Percentiles rank a stretch among this genome's conserved stretches.
These are phyloP conservation scores for Claviceps sorghi DNA, from an alignment of 2,329 filamentous ascomycete genomes.

Conservation along the genomic window DNA sequence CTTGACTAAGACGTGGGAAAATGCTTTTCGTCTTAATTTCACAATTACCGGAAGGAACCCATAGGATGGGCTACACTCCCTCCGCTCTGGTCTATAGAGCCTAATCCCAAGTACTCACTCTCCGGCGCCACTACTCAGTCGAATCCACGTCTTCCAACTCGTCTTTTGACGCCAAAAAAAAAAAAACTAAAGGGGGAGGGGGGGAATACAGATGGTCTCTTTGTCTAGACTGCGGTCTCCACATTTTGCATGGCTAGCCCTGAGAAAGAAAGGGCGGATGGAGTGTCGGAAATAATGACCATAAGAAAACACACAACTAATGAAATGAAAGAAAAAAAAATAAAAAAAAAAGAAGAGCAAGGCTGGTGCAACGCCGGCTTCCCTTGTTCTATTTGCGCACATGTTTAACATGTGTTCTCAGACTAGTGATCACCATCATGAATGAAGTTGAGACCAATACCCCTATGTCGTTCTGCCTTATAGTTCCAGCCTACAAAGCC, in stretches of 20 bases:
- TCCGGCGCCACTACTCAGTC: neutral
- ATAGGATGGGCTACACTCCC: neutral
- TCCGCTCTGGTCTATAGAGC: neutral
- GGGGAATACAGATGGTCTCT: neutral
- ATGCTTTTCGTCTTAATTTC: no score
- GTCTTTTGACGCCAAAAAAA: neutral
- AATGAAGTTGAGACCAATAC: neutral
- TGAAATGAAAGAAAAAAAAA: neutral
- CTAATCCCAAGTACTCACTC: neutral
- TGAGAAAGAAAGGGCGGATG: neutral
- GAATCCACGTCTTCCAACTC: neutral
- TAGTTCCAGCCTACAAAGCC: neutral
- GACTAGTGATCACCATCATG: neutral
- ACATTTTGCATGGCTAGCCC: neutral
- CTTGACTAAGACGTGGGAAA: neutral
- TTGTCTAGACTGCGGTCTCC: neutral
- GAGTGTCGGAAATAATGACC: neutral
- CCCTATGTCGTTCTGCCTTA: neutral
- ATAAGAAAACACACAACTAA: neutral
- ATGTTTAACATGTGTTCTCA: neutral
- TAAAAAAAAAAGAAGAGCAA: neutral
- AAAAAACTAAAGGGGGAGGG: no score
- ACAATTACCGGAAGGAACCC: neutral
- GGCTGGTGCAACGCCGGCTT: neutral
- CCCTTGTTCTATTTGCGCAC: neutral